A percentile compares a stretch with the other conserved stretches of the same genome.
Conservation (phyloP, 768 basidiomycete genomes). For the Boletus insuetus region DNA sequence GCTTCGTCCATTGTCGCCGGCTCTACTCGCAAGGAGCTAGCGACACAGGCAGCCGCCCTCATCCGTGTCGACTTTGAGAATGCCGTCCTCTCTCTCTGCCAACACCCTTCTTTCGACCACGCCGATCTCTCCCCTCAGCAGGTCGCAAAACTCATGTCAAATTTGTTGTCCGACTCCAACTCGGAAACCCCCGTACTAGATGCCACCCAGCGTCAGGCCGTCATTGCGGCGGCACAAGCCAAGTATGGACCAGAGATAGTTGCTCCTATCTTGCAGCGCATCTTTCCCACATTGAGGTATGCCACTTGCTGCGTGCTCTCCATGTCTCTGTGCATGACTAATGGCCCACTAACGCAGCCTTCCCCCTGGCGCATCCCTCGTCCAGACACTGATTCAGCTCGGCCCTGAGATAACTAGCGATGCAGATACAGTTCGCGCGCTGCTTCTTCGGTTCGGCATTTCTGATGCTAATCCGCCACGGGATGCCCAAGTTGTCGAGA, state of each 20-base stretch:
- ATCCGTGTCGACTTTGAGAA: constrained; percentile 79
- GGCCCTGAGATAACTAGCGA: constrained; percentile 80
- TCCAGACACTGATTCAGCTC: constrained; percentile 73
- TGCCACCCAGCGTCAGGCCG: constrained; percentile 66
- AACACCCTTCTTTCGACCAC: constrained; percentile 79
- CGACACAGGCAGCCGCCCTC: constrained; percentile 57
- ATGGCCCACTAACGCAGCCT: constrained; percentile 44
- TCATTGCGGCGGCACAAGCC: constrained; percentile 70
- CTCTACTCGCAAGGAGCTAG: constrained; percentile 57
- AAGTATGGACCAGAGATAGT: constrained; percentile 81
- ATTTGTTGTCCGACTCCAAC: constrained; percentile 71
- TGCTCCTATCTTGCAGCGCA: constrained; percentile 68
- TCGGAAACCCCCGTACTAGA: constrained; percentile 71
- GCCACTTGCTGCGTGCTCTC: constrained; percentile 18
- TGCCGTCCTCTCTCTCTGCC: constrained; percentile 70
- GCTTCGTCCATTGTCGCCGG: constrained; percentile 70
- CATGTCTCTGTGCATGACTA: constrained; percentile 12
- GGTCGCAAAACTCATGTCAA: constrained; percentile 75
- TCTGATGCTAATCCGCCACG: constrained; percentile 68
- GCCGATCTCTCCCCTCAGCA: constrained; percentile 74
- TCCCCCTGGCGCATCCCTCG: constrained; percentile 61
- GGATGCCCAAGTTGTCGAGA: constrained; percentile 68
- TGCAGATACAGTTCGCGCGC: constrained; percentile 61
- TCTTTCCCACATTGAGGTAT: constrained; percentile 74
- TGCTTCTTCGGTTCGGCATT: constrained; percentile 74